Evolutionary conservation across 257 asterid species (phyloP).

Genomic region (Fraxinus cuspidata): DNA sequence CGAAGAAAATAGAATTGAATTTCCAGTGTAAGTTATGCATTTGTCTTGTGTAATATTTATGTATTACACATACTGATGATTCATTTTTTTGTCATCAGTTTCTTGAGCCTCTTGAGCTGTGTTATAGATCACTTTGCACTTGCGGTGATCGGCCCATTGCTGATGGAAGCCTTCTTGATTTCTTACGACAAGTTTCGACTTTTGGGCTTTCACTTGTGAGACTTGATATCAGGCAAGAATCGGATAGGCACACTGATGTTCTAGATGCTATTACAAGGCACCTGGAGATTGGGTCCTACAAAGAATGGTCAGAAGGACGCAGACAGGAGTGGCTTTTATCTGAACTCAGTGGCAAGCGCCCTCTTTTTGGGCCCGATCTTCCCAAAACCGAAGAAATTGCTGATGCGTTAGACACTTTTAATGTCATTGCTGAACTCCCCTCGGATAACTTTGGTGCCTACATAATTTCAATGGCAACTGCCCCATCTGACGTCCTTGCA

Average conservation of each 20-base stretch:
- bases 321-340: conserved; percentile 93
- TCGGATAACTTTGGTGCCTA: conserved; percentile 84
- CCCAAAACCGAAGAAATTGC: conserved; percentile 88
- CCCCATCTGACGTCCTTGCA: conserved; percentile 95
- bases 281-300: conserved; percentile 86
- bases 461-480: conserved; percentile 91
- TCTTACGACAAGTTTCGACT: conserved; percentile 89
- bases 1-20: background rate
- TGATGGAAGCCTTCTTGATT: conserved; percentile 96
- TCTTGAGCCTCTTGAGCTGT: conserved; percentile 93
- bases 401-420: conserved; percentile 77
- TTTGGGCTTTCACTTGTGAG: conserved; percentile 89
- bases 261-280: conserved; percentile 81
- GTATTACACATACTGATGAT: background rate
- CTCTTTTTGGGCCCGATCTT: conserved; percentile 85
- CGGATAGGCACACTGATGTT: conserved; percentile 91
- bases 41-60: background rate
- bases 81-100: conserved; percentile 46
- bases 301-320: conserved; percentile 80
- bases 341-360: conserved; percentile 85
- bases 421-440: conserved; percentile 81
- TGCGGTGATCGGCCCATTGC: conserved; percentile 88
- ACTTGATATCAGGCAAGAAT: conserved; percentile 94
- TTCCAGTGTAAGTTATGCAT: background rate
- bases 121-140: conserved; percentile 84